Conservation (phyloP, 306 rosid genomes). For the Vigna angularis region DNA sequence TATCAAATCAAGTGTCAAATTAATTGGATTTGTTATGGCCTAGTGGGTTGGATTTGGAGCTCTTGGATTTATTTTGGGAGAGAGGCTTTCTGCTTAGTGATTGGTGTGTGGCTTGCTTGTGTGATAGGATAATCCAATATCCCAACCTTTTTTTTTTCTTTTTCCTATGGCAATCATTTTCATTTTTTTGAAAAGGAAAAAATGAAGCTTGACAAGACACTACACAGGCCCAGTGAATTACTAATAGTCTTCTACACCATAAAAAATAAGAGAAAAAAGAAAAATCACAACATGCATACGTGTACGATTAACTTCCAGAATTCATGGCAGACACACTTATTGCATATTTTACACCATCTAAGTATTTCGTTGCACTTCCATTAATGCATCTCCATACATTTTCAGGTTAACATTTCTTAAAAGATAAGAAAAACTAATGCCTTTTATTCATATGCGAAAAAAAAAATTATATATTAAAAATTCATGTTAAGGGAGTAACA, state of each 20-base stretch:
- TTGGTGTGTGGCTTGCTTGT: no score
- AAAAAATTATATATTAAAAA: no score
- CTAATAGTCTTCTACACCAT: not conserved
- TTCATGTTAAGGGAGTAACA: no score
- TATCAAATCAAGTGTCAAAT: no score
- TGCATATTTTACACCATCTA: slow-evolving; percentile 4
- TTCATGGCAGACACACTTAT: slow-evolving; percentile 33
- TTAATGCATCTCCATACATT: not conserved
- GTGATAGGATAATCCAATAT: not conserved
- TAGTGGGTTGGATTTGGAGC: no score
- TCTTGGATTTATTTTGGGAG: no score
- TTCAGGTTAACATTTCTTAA: not conserved
- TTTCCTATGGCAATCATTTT: slow-evolving; percentile 14
- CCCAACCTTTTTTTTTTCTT: not conserved
- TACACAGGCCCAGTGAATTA: not conserved
- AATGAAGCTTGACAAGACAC: slow-evolving; percentile 35
- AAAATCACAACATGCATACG: not conserved
- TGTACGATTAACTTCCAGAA: slow-evolving; percentile 27
- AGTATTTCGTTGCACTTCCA: not conserved
- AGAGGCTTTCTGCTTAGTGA: no score
- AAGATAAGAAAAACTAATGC: not conserved
- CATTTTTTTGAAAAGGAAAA: slow-evolving; percentile 26
- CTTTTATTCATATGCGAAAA: not conserved
- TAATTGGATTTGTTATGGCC: no score
- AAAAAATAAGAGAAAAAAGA: not conserved